Conservation (phyloP, 345 rosid species). For the Eucalyptus microcorys region DNA sequence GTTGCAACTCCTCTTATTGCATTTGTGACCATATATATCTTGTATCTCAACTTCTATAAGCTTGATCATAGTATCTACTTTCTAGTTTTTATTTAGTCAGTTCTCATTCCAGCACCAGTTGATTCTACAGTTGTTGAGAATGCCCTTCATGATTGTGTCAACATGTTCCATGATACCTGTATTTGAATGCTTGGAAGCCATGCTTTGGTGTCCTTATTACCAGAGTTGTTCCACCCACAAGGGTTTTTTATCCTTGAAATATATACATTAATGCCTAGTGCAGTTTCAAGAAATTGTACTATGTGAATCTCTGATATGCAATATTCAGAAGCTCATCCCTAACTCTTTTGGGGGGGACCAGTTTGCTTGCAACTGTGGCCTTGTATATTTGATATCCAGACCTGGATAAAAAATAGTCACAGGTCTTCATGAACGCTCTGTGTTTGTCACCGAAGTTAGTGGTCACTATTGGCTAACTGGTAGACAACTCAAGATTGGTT, state of each 20-base stretch:
- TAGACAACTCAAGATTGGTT: not conserved
- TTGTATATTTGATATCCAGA: not conserved
- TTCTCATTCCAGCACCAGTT: not conserved
- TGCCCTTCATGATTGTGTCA: not conserved
- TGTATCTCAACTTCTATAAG: conserved; percentile 61
- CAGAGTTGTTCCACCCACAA: not conserved
- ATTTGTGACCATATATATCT: conserved; percentile 63
- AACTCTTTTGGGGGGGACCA: not conserved
- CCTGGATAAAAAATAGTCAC: not conserved
- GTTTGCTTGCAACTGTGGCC: not conserved
- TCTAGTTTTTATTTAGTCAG: not conserved
- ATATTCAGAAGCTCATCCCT: not conserved
- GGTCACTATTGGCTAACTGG: not conserved
- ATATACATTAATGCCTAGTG: not conserved
- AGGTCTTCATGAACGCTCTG: not conserved
- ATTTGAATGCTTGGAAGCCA: not conserved
- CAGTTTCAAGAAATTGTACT: not conserved
- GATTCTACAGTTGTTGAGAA: not conserved
- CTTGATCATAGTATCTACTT: conserved; percentile 55
- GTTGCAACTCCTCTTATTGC: conserved; percentile 69
- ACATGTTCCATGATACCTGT: not conserved
- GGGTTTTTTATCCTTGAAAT: not conserved
- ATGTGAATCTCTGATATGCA: not conserved
- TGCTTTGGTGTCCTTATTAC: not conserved
- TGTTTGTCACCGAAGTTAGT: not conserved